phyloP scores from a whole-genome alignment of 1,284 basidiomycete species.

The Hymenochaete sp. region DNA sequence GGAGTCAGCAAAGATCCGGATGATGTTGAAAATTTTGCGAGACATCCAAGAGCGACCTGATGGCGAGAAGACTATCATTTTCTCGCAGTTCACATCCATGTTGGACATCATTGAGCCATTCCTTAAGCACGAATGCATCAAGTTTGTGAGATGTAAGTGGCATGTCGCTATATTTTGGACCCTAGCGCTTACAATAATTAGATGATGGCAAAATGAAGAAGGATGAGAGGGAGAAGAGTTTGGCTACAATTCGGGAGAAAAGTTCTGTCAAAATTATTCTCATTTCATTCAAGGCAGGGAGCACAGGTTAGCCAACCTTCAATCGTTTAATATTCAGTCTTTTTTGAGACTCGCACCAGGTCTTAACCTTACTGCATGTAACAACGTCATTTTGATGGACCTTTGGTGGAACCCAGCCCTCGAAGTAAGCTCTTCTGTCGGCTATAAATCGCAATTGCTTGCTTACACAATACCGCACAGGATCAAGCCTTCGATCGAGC shows the following conservation, averaged over 20 bases:
- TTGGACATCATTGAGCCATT: constrained; percentile 83
- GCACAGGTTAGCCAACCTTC: constrained; percentile 53
- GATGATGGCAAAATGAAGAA: constrained; percentile 85
- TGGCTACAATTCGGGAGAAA: constrained; percentile 66
- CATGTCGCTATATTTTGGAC: too few species aligned
- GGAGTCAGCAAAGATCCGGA: constrained; percentile 82
- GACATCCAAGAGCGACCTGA: constrained; percentile 57
- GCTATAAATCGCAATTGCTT: constrained; percentile 1
- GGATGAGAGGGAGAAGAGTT: constrained; percentile 63
- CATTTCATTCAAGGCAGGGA: constrained; percentile 95
- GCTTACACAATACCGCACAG: constrained; percentile 25
- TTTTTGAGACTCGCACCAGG: constrained; percentile 35
- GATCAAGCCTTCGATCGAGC: constrained; percentile 94
- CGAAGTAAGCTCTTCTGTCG: constrained; percentile 38
- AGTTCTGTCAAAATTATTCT: constrained; percentile 65
- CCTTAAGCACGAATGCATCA: constrained; percentile 53
- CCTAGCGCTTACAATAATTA: too few species aligned
- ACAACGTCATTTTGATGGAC: constrained; percentile 88
- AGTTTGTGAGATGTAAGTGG: constrained; percentile 78
- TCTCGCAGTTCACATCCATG: constrained; percentile 88
- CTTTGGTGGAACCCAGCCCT: constrained; percentile 94
- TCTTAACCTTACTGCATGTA: constrained; percentile 90
- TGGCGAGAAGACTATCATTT: constrained; percentile 80
- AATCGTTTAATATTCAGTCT: constrained; percentile 4
- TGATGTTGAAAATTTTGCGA: constrained; percentile 66